These are phyloP conservation scores for Coniochaeta pulveracea DNA, from an alignment of 2,329 filamentous ascomycete genomes.

Conservation along the genomic window DNA sequence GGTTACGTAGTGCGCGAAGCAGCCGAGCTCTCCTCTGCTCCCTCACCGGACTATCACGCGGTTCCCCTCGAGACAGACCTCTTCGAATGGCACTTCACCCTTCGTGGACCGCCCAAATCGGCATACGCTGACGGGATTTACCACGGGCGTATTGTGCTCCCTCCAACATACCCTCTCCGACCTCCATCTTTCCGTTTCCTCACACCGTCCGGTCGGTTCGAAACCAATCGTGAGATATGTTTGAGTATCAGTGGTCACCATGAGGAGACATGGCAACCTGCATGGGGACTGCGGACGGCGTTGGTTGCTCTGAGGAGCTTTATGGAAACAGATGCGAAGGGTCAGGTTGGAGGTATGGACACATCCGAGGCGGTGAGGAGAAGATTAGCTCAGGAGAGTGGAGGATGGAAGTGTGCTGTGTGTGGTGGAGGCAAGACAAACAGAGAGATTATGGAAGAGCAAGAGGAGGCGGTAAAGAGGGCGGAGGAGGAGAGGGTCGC, in stretches of 20 bases:
- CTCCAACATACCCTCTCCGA: slow-evolving; percentile 78
- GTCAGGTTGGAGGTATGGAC: slow-evolving; percentile 85
- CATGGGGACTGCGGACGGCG: slow-evolving; percentile 91
- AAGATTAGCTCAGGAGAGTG: slow-evolving; percentile 57
- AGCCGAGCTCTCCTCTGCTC: slow-evolving; percentile 67
- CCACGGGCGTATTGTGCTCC: slow-evolving; percentile 89
- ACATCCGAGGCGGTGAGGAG: slow-evolving; percentile 55
- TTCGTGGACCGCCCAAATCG: slow-evolving; percentile 77
- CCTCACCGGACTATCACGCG: slow-evolving; percentile 78
- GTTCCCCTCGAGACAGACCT: slow-evolving; percentile 79
- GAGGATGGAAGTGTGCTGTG: slow-evolving; percentile 52
- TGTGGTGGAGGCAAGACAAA: slow-evolving; percentile 62
- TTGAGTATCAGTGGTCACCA: slow-evolving; percentile 89
- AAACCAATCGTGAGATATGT: slow-evolving; percentile 94
- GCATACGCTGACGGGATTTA: slow-evolving; percentile 77
- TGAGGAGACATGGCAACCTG: slow-evolving; percentile 97
- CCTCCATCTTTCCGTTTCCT: slow-evolving; percentile 94
- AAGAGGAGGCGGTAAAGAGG: slow-evolving; percentile 43
- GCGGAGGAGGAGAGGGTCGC: slow-evolving; percentile 9
- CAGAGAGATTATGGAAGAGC: slow-evolving; percentile 60
- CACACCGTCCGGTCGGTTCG: slow-evolving; percentile 85
- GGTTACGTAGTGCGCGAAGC: slow-evolving; percentile 66
- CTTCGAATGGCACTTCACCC: slow-evolving; percentile 98
- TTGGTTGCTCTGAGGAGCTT: slow-evolving; percentile 71
- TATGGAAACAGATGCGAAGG: slow-evolving; percentile 83